Conservation (phyloP, 2,329 filamentous ascomycete genomes). For the Calonectria henricotiae region DNA sequence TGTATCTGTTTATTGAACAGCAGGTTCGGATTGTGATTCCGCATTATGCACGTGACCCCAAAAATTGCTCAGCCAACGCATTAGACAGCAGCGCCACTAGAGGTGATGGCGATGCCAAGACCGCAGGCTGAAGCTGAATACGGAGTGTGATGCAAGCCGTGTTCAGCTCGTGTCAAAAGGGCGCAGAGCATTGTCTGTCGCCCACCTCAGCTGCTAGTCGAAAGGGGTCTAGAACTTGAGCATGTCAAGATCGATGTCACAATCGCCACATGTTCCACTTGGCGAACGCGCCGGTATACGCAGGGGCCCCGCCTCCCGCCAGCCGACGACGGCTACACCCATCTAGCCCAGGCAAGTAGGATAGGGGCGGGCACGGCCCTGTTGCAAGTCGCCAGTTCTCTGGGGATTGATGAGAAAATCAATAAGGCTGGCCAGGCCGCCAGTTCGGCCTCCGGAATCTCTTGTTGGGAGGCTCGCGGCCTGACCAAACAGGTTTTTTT, state of each 20-base stretch:
- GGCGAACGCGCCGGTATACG: not conserved
- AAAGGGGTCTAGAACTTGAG: no score
- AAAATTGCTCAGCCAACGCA: not conserved
- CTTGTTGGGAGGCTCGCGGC: not conserved
- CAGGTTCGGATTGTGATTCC: not conserved
- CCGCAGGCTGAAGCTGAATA: not conserved
- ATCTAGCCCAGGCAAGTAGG: no score
- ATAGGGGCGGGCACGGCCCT: no score
- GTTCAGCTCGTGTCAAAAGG: not conserved
- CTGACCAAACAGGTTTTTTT: no score
- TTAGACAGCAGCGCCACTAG: not conserved
- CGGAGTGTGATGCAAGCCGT: not conserved
- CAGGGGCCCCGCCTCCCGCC: not conserved
- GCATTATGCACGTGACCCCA: not conserved
- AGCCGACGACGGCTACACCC: not conserved
- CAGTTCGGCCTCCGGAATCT: not conserved
- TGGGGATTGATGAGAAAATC: not conserved
- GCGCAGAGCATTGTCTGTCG: not conserved
- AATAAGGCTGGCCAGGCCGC: not conserved
- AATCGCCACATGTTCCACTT: not conserved
- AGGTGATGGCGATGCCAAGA: not conserved
- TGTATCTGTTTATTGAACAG: not conserved
- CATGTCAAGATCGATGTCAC: conserved; percentile 1
- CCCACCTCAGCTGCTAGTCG: no score
- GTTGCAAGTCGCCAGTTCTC: not conserved